Evolutionary conservation across 2,329 filamentous ascomycete genomes (phyloP), one percentile per base, ranked within the genome.

Genomic region (Colletotrichum camelliae): DNA sequence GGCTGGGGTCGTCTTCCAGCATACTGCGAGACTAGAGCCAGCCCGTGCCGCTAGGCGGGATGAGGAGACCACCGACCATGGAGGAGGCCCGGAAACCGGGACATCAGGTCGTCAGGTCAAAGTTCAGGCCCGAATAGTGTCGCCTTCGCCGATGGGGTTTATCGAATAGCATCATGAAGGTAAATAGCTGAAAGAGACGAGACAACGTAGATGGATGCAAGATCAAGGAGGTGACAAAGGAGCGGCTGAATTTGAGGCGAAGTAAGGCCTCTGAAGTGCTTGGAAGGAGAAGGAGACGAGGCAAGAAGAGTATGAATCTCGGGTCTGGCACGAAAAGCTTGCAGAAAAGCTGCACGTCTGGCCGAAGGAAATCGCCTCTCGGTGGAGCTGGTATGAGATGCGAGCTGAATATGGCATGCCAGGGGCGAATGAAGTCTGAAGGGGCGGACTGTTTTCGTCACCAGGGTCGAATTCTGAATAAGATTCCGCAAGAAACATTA

Each of bases 1-100:
- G 70, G 73, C 58, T 75, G 52, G 70, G 73, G 73, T 70, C 72
- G 27, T 52, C 58, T 68, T 12, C 35, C 58, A 76, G 62, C 62
- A 58, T 27, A 48, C 35, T 39, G 70, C 39, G 39, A 58, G 57
- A 58, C 58, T 65, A 67, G 39, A 73, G 37, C 62, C 21, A 70
- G 21, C 37, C 29, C 24, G 31, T 24, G 57, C 33, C 64, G 65
- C 70, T 52, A 73, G 74, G 64, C 70, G 48, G 70, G 15, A 73
- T 33, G 21, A 75, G 71, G 66, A 69, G 62, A 70, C 62, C 27
- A 29, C 43, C 13, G 64, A 60, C 29, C 55, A 65, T 62, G 29
- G 27, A 52, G 31, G 39, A 57, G 29, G 37, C 18, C 58, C 65
- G 27, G 37, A 35, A 31, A 21, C 64, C 33, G 27, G 39, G 39